phyloP scores from a whole-genome alignment of 2,329 filamentous ascomycete genomes.

The Pseudogymnoascus sp. region DNA sequence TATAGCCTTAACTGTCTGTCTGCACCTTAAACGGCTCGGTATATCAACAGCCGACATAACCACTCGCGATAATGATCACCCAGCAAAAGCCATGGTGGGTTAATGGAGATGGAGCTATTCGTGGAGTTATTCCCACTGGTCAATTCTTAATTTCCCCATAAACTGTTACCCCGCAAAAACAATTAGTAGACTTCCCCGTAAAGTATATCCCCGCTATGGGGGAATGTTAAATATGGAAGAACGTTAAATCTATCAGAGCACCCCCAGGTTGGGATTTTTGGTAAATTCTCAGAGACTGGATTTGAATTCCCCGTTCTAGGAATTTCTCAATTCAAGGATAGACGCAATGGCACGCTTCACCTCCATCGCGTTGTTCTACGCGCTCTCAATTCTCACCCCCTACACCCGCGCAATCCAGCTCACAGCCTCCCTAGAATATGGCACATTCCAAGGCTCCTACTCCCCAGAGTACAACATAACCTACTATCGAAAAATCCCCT shows the following conservation, averaged over 20 bases:
- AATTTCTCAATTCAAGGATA: not conserved
- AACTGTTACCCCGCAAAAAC: not conserved
- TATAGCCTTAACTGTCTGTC: not conserved
- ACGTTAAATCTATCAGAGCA: not conserved
- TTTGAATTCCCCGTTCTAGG: not conserved
- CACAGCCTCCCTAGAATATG: slow-evolving; percentile 37
- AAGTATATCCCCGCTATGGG: not conserved
- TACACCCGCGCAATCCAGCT: no score
- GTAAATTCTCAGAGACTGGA: not conserved
- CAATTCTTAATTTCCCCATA: not conserved
- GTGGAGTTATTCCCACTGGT: slow-evolving; percentile 6
- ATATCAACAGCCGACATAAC: not conserved
- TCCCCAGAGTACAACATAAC: slow-evolving; percentile 44
- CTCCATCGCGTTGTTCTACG: no score
- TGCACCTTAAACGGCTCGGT: not conserved
- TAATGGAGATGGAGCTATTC: not conserved
- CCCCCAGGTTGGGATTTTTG: not conserved
- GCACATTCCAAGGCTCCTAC: slow-evolving; percentile 44
- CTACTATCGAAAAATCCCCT: slow-evolving; percentile 53
- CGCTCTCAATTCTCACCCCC: no score
- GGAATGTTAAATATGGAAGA: not conserved
- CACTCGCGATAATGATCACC: slow-evolving; percentile 12
- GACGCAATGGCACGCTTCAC: not conserved
- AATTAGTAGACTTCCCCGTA: not conserved
- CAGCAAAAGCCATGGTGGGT: not conserved